Percentiles rank a stretch among this genome's conserved stretches.
Evolutionary conservation across 345 rosid species (phyloP).

Genomic region (Mercurialis annua): DNA sequence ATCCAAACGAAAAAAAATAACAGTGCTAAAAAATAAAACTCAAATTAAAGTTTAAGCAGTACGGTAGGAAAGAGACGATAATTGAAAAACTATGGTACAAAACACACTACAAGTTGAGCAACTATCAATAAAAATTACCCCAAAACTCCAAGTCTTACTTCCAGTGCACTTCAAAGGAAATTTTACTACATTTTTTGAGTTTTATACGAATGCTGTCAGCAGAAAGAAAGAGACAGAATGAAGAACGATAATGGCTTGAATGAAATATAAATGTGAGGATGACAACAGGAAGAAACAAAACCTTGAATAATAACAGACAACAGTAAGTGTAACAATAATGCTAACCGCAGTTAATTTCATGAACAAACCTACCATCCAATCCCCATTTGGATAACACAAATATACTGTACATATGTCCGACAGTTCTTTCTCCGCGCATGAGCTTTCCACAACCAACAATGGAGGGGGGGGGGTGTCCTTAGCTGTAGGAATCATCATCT

Average conservation of each 20-base stretch:
- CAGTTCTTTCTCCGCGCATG: background rate
- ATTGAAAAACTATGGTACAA: no score
- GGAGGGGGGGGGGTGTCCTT: slow-evolving; percentile 7
- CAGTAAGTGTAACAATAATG: slow-evolving; percentile 17
- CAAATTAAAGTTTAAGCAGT: no score
- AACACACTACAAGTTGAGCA: no score
- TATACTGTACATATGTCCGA: slow-evolving; percentile 46
- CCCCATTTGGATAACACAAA: slow-evolving; percentile 38
- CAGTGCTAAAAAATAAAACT: no score
- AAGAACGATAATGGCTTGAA: background rate
- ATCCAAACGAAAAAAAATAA: no score
- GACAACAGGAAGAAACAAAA: slow-evolving; percentile 23
- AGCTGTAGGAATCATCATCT: slow-evolving; percentile 19
- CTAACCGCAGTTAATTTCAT: slow-evolving; percentile 31
- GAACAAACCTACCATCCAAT: slow-evolving; percentile 33
- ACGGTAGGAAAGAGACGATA: no score
- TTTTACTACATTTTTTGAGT: no score
- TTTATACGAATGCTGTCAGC: no score
- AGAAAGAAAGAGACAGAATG: no score
- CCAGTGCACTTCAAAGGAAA: no score
- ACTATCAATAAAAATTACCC: no score
- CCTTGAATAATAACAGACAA: slow-evolving; percentile 38
- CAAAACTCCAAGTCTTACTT: no score
- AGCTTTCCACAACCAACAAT: slow-evolving; percentile 24
- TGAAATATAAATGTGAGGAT: slow-evolving; percentile 15